Evolutionary conservation across 441 rosid genomes (phyloP).

Genomic region (Populus hybrid): DNA sequence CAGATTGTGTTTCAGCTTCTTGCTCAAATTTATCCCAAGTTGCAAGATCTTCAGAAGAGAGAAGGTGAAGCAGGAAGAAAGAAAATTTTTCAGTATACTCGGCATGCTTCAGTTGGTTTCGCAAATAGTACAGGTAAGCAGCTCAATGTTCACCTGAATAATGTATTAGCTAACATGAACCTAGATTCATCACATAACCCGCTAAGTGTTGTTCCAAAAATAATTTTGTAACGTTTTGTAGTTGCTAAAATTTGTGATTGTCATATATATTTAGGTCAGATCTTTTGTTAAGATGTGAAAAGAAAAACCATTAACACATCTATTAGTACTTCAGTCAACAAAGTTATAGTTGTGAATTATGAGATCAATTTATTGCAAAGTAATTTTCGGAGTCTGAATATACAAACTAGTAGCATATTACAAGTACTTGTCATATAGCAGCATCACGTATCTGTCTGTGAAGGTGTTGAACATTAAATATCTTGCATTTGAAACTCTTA

Average conservation of each 20-base stretch:
- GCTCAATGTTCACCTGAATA: slow-evolving; percentile 1
- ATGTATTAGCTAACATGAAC: slow-evolving; percentile 10
- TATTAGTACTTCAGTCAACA: not conserved
- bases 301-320: not conserved
- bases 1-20: slow-evolving; percentile 98
- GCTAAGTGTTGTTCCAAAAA: no score
- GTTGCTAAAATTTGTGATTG: not conserved
- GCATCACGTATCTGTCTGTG: not conserved
- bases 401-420: not conserved
- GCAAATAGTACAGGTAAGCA: slow-evolving; percentile 70
- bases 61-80: slow-evolving; percentile 99
- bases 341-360: not conserved
- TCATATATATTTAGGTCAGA: not conserved
- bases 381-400: not conserved
- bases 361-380: not conserved
- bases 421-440: not conserved
- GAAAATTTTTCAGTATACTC: slow-evolving; percentile 86
- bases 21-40: slow-evolving; percentile 88
- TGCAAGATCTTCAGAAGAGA: slow-evolving; percentile 97
- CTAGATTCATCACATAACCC: not conserved
- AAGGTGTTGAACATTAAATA: not conserved
- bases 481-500: not conserved
- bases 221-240: not conserved
- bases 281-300: not conserved
- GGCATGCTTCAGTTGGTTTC: slow-evolving; percentile 92